Evolutionary conservation across 768 basidiomycete genomes (phyloP).

Genomic region (Podaxis rugospora): DNA sequence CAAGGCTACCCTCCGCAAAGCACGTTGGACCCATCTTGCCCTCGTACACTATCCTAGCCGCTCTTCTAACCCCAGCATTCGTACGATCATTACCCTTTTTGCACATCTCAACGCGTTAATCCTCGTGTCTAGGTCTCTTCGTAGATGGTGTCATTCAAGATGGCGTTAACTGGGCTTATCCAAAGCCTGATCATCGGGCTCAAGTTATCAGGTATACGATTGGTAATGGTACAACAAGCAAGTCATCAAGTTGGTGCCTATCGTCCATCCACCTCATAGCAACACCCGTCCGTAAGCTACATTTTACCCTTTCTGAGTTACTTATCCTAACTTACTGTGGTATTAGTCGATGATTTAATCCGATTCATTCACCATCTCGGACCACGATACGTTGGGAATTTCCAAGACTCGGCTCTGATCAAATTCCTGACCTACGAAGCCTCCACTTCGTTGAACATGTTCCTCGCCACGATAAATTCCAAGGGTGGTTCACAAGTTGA

Average conservation of each 20-base stretch:
- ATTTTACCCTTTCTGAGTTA: background rate
- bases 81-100: constrained; percentile 33
- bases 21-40: constrained; percentile 69
- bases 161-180: constrained; percentile 59
- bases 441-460: constrained; percentile 79
- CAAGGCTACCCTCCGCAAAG: constrained; percentile 42
- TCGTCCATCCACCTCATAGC: constrained; percentile 63
- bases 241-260: constrained; percentile 61
- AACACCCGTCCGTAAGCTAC: constrained; percentile 45
- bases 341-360: constrained; percentile 62
- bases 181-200: constrained; percentile 38
- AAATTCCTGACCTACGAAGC: constrained; percentile 85
- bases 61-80: constrained; percentile 51
- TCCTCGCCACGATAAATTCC: constrained; percentile 46
- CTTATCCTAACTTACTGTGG: constrained; percentile 6
- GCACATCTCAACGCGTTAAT: background rate
- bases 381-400: constrained; percentile 70
- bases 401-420: constrained; percentile 66
- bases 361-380: constrained; percentile 79
- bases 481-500: constrained; percentile 16
- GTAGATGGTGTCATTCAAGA: constrained; percentile 69
- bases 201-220: constrained; percentile 43
- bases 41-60: constrained; percentile 63
- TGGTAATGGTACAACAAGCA: constrained; percentile 37
- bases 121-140: constrained; percentile 51